Percentiles rank a stretch among this genome's conserved stretches.
These are phyloP conservation scores for Botrytis squamosa DNA, from an alignment of 2,329 filamentous ascomycete genomes.

Conservation along the genomic window DNA sequence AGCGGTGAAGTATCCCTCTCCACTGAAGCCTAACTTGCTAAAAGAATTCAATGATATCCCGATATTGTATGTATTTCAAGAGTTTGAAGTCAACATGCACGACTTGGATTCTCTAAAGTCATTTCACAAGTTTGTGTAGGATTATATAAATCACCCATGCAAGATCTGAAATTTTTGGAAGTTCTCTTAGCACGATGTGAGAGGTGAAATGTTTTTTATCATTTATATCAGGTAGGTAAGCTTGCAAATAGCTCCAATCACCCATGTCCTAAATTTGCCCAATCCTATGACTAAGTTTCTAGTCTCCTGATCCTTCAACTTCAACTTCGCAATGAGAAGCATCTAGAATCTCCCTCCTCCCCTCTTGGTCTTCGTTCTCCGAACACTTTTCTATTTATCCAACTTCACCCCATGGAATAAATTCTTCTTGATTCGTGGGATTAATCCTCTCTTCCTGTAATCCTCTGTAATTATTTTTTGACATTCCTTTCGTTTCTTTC, in stretches of 20 bases:
- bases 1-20: too few relatives aligned
- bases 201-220: background rate
- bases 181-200: background rate
- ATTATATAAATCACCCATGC: background rate
- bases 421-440: background rate
- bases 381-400: background rate
- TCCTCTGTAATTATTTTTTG: background rate
- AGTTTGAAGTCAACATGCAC: background rate
- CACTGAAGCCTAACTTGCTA: too few relatives aligned
- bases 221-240: background rate
- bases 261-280: background rate
- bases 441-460: background rate
- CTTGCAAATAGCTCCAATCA: background rate
- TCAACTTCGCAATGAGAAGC: background rate
- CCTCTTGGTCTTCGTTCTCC: background rate
- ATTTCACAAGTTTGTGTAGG: background rate
- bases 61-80: too few relatives aligned
- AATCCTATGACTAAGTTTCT: background rate
- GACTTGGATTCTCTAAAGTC: background rate
- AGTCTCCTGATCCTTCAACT: too few relatives aligned
- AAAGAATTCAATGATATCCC: too few relatives aligned
- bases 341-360: background rate
- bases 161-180: background rate
- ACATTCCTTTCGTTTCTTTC: background rate
- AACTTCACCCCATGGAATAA: background rate